A percentile compares a stretch with the other conserved stretches of the same genome.
Conservation (phyloP, 441 rosid species). For the Jatropha podagrica region DNA sequence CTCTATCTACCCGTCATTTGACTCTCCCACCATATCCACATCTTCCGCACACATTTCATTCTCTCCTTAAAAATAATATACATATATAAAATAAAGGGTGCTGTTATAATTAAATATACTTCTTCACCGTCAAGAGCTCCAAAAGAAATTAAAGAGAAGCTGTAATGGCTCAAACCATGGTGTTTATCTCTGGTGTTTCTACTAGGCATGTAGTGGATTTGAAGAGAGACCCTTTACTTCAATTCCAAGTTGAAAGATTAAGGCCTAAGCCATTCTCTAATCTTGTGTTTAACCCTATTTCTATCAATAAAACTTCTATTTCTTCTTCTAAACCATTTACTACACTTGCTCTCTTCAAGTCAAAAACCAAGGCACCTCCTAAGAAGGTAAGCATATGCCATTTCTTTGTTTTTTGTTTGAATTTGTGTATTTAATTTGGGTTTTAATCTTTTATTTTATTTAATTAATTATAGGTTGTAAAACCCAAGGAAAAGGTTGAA, state of each 20-base stretch:
- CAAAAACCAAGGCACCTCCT: slow-evolving; percentile 72
- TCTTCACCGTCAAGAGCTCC: not conserved
- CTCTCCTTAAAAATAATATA: not conserved
- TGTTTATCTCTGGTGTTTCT: slow-evolving; percentile 66
- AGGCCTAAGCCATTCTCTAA: slow-evolving; percentile 40
- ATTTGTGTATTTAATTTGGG: too few species aligned
- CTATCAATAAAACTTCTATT: slow-evolving; percentile 5
- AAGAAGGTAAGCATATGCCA: slow-evolving; percentile 55
- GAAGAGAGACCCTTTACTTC: slow-evolving; percentile 51
- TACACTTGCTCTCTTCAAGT: slow-evolving; percentile 68
- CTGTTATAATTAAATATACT: not conserved
- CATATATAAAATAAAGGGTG: not conserved
- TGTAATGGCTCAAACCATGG: slow-evolving; percentile 73
- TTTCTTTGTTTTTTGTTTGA: not conserved
- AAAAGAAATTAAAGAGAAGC: not conserved
- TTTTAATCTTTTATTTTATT: not conserved
- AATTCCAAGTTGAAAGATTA: slow-evolving; percentile 48
- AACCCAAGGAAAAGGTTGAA: slow-evolving; percentile 60
- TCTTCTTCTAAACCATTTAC: slow-evolving; percentile 28
- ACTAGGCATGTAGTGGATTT: slow-evolving; percentile 39
- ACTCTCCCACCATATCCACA: slow-evolving; percentile 43
- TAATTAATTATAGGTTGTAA: slow-evolving; percentile 33
- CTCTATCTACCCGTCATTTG: slow-evolving; percentile 44
- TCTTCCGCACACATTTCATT: slow-evolving; percentile 7
- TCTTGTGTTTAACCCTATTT: slow-evolving; percentile 34